Evolutionary conservation across 306 rosid genomes (phyloP), one percentile per base, ranked within the genome.

Genomic region (Vicia villosa): DNA sequence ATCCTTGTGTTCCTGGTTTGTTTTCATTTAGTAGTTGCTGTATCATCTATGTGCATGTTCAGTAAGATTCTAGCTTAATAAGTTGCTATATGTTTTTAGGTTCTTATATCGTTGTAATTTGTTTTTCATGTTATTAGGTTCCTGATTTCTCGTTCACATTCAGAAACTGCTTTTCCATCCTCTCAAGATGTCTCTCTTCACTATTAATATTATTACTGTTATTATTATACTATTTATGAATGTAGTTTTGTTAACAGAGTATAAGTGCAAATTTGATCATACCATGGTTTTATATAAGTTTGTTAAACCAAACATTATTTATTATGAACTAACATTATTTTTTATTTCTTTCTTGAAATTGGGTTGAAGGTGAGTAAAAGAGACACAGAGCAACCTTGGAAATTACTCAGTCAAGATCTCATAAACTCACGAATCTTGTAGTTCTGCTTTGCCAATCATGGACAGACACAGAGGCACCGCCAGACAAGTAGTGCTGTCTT

Each of bases 391-490:
- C 63, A 67, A 47, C 37, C 78, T 55, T 21, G 24, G 4, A 52
- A 66, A 34, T 46, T 22, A 55, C 68, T 16, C 63, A 12, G 49
- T 60, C 38, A 19, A 76, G 59, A 42, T 41, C 50, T 47, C 15
- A 68, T 40, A 69, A 51, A 52, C 16, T 10, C 6, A 52, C 5
- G 1, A 19, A n/a, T 61, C 47, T 69, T 15, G 57, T 5, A 61
- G 69, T 47, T 12, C 22, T 32, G 16, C 45, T 72, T 34, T 72
- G 60, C 9, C 45, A 65, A 24, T 40, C 73, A 81, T 76, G 85
- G 76, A 74, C 22, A 68, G 79, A 63, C 54, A 56, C 46, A 10
- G 32, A 6, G 50, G 22, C 69, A 47, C 62, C 50, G 47, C 70
- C 55, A 36, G 79, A 26, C 66, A 61, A 38, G 45, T 56, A 15